Conservation (phyloP, 2,329 filamentous ascomycete species). For the Claviceps citrina region DNA sequence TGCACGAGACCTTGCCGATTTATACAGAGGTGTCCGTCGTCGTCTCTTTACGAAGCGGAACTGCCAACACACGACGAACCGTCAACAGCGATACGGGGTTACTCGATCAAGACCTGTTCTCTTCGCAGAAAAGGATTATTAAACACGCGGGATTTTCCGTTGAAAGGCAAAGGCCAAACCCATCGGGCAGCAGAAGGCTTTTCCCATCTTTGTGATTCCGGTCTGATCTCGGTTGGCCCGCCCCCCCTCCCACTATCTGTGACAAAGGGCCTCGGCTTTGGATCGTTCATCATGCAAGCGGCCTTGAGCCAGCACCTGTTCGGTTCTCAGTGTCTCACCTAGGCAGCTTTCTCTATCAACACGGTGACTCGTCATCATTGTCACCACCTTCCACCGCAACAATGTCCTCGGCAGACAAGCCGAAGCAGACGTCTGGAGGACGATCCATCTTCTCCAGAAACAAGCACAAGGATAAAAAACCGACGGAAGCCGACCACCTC, state of each 20-base stretch:
- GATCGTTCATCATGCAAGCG: slow-evolving; percentile 23
- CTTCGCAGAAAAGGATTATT: background rate
- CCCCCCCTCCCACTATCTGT: slow-evolving; percentile 4
- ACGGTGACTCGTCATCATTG: background rate
- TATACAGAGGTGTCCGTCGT: background rate
- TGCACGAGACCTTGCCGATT: background rate
- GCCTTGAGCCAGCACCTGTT: slow-evolving; percentile 22
- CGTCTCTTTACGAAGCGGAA: background rate
- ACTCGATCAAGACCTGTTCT: background rate
- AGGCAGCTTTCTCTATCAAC: slow-evolving; percentile 6
- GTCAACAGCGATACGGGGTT: background rate
- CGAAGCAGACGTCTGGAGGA: slow-evolving; percentile 60
- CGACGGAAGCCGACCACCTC: slow-evolving; percentile 41
- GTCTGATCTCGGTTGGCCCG: slow-evolving; percentile 3
- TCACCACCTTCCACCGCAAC: slow-evolving; percentile 5
- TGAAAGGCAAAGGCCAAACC: background rate
- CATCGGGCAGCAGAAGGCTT: background rate
- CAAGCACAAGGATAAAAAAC: slow-evolving; percentile 60
- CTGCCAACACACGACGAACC: background rate
- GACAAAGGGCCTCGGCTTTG: slow-evolving; percentile 7
- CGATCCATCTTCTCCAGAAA: slow-evolving; percentile 80
- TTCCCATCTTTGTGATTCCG: background rate
- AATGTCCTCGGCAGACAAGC: slow-evolving; percentile 58
- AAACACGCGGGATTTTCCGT: background rate
- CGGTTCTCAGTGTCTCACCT: slow-evolving; percentile 20